phyloP scores from a whole-genome alignment of 345 rosid genomes.

The Hibiscus syriacus region DNA sequence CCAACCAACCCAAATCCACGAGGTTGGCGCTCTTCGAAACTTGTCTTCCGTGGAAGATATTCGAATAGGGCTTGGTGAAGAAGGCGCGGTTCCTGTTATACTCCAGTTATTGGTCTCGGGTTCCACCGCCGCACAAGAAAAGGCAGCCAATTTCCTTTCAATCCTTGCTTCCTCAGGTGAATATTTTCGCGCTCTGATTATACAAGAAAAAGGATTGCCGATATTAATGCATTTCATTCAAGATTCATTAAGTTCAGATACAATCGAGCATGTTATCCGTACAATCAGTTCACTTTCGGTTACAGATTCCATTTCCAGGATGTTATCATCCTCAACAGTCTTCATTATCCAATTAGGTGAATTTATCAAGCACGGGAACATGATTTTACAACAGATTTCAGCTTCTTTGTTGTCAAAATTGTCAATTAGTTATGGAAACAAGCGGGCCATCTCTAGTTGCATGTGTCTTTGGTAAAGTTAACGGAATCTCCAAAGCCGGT shows the following conservation, averaged over 20 bases:
- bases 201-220: slow-evolving; percentile 53
- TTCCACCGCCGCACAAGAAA: slow-evolving; percentile 35
- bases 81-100: slow-evolving; percentile 63
- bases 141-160: slow-evolving; percentile 42
- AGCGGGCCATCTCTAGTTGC: slow-evolving; percentile 56
- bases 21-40: slow-evolving; percentile 56
- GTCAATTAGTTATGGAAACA: slow-evolving; percentile 57
- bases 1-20: slow-evolving; percentile 34
- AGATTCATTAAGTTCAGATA: slow-evolving; percentile 35
- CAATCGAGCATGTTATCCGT: slow-evolving; percentile 38
- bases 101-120: slow-evolving; percentile 37
- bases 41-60: slow-evolving; percentile 53
- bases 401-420: slow-evolving; percentile 42
- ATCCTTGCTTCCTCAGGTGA: slow-evolving; percentile 57
- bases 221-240: slow-evolving; percentile 43
- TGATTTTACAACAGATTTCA: slow-evolving; percentile 45
- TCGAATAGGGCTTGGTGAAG: slow-evolving; percentile 48
- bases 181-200: slow-evolving; percentile 44
- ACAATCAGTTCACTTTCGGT: slow-evolving; percentile 40
- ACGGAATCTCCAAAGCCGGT: slow-evolving; percentile 75
- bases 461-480: slow-evolving; percentile 45
- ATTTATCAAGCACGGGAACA: slow-evolving; percentile 45
- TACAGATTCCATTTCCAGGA: slow-evolving; percentile 25
- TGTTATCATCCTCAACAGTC: slow-evolving; percentile 52
- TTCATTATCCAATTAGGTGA: slow-evolving; percentile 53